A percentile compares a stretch with the other conserved stretches of the same genome.
Evolutionary conservation across 78 protist species (phyloP).

Genomic region (Speleostelium caveatum): DNA sequence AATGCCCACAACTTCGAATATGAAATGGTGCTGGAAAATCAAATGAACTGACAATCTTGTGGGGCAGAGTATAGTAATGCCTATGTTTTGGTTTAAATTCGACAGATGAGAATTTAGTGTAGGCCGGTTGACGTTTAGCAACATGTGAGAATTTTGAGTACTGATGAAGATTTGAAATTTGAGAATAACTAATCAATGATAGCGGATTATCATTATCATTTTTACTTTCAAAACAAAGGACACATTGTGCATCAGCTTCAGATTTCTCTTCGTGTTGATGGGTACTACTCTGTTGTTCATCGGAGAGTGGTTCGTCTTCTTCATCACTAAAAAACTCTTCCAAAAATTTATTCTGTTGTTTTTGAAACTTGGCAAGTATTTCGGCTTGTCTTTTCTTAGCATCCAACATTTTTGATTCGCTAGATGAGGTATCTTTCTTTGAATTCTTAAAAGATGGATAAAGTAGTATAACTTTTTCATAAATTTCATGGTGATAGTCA

Average conservation of each 20-base stretch:
- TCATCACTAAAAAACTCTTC: background rate
- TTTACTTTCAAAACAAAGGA: slow-evolving; percentile 28
- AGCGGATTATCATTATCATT: slow-evolving; percentile 24
- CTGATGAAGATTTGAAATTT: slow-evolving; percentile 11
- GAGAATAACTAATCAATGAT: slow-evolving; percentile 31
- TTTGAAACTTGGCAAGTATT: slow-evolving; percentile 48
- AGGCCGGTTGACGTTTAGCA: background rate
- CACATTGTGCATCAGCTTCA: slow-evolving; percentile 14
- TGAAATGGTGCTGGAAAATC: slow-evolving; percentile 51
- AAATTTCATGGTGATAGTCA: slow-evolving; percentile 2
- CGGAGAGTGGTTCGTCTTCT: slow-evolving; percentile 5
- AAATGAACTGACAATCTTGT: background rate
- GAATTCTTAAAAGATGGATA: slow-evolving; percentile 6
- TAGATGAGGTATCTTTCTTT: background rate
- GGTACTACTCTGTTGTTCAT: background rate
- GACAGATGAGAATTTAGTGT: slow-evolving; percentile 28
- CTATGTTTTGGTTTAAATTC: too few relatives aligned
- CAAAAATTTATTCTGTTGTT: slow-evolving; percentile 60
- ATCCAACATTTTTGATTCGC: slow-evolving; percentile 2
- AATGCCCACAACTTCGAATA: slow-evolving; percentile 61
- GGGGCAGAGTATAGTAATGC: too few relatives aligned
- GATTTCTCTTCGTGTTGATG: background rate
- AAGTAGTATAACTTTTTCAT: background rate
- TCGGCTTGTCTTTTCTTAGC: slow-evolving; percentile 80
- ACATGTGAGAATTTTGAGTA: slow-evolving; percentile 20